Evolutionary conservation across 2,329 filamentous ascomycete species (phyloP), one percentile per base, ranked within the genome.

Genomic region (Allantophomopsis cytisporea): DNA sequence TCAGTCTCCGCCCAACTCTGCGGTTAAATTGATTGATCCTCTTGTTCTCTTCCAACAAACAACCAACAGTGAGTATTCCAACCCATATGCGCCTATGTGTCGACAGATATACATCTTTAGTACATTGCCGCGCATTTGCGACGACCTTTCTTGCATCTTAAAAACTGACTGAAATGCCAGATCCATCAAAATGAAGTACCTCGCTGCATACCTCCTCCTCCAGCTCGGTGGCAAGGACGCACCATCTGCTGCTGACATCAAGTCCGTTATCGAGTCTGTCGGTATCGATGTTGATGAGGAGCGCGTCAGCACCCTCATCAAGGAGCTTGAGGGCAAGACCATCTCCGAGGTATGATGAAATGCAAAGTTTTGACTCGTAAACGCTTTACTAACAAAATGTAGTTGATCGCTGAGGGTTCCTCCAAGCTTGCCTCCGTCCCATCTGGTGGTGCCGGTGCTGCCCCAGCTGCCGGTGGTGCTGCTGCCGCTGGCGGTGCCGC

Each of bases 11-110:
- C 83, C 75, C 80, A 83, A 80, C 65, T 58, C 66, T 65, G 84
- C 87, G 89, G 89, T 95, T 94, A 94, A 96, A 94, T 82, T 79
- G 89, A 96, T 96, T 96, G 89, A 87, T 72, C 82, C 83, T 88
- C 83, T 73, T 81, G 83, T 88, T 87, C 55, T 28, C 23, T 28
- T 28, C 23, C 23, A 28, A 28, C 23, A 28, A 28, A 28, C 23
- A 28, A 28, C 23, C 43, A 45, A 42, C 20, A 49, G 49, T 46
- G 41, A 41, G 43, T 42, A 37, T 45, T 35, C 37, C 14, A 49
- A 2, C 8, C 23, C 8, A 28, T 8, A 28, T 28, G 23, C 23
- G 23, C 23, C 23, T 28, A 12, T 28, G 23, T 28, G 23, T 28
- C 10, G 23, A 28, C 7, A 8, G 23, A 28, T 28, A 28, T 28